Evolutionary conservation across 2,329 filamentous ascomycete genomes (phyloP).

Genomic region (Diaporthe vexans): DNA sequence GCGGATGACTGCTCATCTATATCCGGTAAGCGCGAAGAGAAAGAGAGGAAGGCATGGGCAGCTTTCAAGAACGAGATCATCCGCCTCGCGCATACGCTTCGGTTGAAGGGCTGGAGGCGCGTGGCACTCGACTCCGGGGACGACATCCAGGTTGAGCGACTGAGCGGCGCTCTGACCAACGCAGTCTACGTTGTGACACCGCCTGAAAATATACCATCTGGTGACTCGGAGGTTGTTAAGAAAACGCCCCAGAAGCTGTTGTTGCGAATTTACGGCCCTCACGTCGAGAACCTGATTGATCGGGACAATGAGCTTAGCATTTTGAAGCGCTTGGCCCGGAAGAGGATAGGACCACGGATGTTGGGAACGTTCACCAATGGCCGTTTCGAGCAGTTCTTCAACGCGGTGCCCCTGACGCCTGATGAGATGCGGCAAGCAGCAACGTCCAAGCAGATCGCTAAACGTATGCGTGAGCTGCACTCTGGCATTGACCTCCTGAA

Average conservation of each 20-base stretch:
- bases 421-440: constrained; percentile 83
- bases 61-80: constrained; percentile 93
- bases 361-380: constrained; percentile 95
- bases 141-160: constrained; percentile 77
- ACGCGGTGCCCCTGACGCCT: constrained; percentile 84
- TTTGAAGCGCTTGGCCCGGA: constrained; percentile 85
- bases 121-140: constrained; percentile 80
- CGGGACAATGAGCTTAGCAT: constrained; percentile 91
- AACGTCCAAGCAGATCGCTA: constrained; percentile 93
- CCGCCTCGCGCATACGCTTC: constrained; percentile 87
- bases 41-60: constrained; percentile 84
- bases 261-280: constrained; percentile 92
- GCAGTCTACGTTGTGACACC: constrained; percentile 95
- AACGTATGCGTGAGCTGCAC: constrained; percentile 96
- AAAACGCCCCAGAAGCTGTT: constrained; percentile 77
- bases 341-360: constrained; percentile 92
- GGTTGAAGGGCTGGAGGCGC: constrained; percentile 91
- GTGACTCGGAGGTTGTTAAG: constrained; percentile 50
- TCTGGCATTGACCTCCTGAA: constrained; percentile 90
- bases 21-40: constrained; percentile 65
- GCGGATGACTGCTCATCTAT: constrained; percentile 58
- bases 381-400: constrained; percentile 94
- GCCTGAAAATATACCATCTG: constrained; percentile 71
- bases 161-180: constrained; percentile 95
- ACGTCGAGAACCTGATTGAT: constrained; percentile 96